phyloP scores from a whole-genome alignment of 257 asterid genomes.

The Primulina eburnea region DNA sequence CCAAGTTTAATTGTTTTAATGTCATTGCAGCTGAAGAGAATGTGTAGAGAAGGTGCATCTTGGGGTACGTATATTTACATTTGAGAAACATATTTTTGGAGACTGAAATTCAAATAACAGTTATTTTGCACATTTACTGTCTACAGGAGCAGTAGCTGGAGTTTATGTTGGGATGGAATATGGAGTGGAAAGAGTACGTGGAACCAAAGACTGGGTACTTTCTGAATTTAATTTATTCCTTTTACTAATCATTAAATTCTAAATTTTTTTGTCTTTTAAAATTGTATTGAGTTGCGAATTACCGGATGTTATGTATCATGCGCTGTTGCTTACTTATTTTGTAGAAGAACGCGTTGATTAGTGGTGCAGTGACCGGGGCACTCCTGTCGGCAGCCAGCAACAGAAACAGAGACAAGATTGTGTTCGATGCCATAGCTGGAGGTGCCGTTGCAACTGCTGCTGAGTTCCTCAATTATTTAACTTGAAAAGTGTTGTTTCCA shows the following conservation, averaged over 20 bases:
- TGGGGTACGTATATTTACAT: constrained; percentile 66
- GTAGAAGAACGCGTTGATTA: constrained; percentile 77
- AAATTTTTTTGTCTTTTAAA: too few species aligned
- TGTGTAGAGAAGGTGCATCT: constrained; percentile 91
- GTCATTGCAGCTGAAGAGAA: constrained; percentile 69
- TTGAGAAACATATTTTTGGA: not conserved
- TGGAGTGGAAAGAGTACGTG: constrained; percentile 66
- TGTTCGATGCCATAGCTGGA: constrained; percentile 66
- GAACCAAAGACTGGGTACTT: constrained; percentile 83
- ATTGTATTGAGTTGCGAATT: not conserved
- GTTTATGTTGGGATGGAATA: constrained; percentile 71
- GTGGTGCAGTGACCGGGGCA: constrained; percentile 79
- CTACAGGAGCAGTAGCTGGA: constrained; percentile 77
- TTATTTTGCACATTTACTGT: not conserved
- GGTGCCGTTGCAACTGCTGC: constrained; percentile 88
- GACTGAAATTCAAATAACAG: not conserved
- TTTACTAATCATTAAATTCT: not conserved
- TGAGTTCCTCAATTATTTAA: constrained; percentile 52
- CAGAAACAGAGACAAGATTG: constrained; percentile 55
- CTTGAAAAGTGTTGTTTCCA: constrained; percentile 27
- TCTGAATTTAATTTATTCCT: not conserved
- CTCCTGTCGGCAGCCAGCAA: constrained; percentile 48
- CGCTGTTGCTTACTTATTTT: constrained; percentile 4
- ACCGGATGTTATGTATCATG: not conserved
- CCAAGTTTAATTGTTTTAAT: constrained; percentile 11